A percentile compares a stretch with the other conserved stretches of the same genome.
phyloP scores from a whole-genome alignment of 1,284 basidiomycete species.

The Cutaneotrichosporon sp. region DNA sequence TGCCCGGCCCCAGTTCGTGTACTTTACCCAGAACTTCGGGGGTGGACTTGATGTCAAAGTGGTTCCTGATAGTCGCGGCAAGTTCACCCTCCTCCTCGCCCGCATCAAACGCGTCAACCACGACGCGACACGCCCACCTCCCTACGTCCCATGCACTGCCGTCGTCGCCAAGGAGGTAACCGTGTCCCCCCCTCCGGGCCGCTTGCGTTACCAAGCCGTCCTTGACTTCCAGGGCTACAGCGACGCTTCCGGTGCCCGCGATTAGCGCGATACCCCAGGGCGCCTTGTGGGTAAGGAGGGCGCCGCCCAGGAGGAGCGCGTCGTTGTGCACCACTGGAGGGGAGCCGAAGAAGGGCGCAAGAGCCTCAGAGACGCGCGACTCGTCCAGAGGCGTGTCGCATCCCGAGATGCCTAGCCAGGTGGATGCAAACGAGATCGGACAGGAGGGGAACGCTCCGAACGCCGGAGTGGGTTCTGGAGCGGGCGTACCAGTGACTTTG shows the following conservation, averaged over 20 bases:
- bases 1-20: conserved; percentile 35
- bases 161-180: conserved; percentile 46
- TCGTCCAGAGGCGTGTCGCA: conserved; percentile 42
- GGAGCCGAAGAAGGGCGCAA: conserved; percentile 33
- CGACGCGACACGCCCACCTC: conserved; percentile 31
- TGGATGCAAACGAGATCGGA: conserved; percentile 27
- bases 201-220: conserved; percentile 27
- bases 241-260: conserved; percentile 42
- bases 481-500: not conserved
- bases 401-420: conserved; percentile 43
- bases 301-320: conserved; percentile 40
- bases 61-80: conserved; percentile 26
- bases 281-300: conserved; percentile 29
- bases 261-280: conserved; percentile 47
- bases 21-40: conserved; percentile 37
- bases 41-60: conserved; percentile 33
- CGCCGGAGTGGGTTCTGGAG: not conserved
- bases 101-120: conserved; percentile 36
- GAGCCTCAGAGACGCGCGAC: conserved; percentile 26
- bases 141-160: conserved; percentile 42
- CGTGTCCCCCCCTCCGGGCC: conserved; percentile 38
- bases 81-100: conserved; percentile 30
- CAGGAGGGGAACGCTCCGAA: not conserved
- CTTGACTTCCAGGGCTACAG: conserved; percentile 34
- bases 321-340: conserved; percentile 35